phyloP scores from a whole-genome alignment of 2,329 filamentous ascomycete species.

The Penicillium crustosum region DNA sequence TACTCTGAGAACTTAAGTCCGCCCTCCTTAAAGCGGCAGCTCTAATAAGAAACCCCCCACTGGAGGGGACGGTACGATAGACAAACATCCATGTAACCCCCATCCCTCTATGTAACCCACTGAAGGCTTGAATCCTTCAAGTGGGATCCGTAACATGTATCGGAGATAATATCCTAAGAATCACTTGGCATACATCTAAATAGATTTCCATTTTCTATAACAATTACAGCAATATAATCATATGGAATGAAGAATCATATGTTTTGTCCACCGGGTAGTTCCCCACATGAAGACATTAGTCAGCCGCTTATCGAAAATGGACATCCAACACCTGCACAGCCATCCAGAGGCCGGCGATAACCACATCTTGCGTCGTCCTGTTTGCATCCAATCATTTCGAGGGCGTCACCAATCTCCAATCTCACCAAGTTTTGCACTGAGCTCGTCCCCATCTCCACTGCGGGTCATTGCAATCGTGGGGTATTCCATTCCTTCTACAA shows the following conservation, averaged over 20 bases:
- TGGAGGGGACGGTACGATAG: background rate
- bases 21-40: background rate
- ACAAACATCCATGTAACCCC: background rate
- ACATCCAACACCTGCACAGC: constrained; percentile 9
- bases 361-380: constrained; percentile 1
- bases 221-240: background rate
- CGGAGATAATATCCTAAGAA: background rate
- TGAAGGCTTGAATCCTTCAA: background rate
- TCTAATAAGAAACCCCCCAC: background rate
- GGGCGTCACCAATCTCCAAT: constrained; percentile 3
- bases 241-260: background rate
- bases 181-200: background rate
- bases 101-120: background rate
- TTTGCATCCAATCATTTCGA: constrained; percentile 19
- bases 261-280: too few species aligned
- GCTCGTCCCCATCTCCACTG: constrained; percentile 16
- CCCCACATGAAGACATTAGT: constrained; percentile 6
- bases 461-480: constrained; percentile 23
- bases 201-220: too few species aligned
- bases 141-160: background rate
- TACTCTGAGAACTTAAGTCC: background rate
- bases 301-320: constrained; percentile 7
- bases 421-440: background rate
- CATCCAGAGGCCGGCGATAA: constrained; percentile 26
- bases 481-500: constrained; percentile 12